Evolutionary conservation across 176 grass and related monocot genomes (phyloP).

Genomic region (sorghum (Sorghum bicolor)): Sorghum_bicolor_NCBIv3 NC_012875.2:41365001-41365500

Average conservation of each 20-base stretch:
- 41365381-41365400: neutral
- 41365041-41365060: neutral
- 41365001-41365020: neutral
- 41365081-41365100: neutral
- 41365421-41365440: neutral
- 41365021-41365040: neutral
- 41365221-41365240: too few species aligned
- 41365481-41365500: neutral
- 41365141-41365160: neutral
- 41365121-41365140: neutral
- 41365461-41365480: neutral
- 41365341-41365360: neutral
- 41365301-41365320: neutral
- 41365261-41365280: neutral
- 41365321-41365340: neutral
- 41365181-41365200: too few species aligned
- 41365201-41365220: neutral
- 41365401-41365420: neutral
- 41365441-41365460: neutral
- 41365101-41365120: neutral
- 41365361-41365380: neutral
- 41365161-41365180: neutral
- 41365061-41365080: neutral
- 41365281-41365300: neutral
- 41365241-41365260: neutral